These are phyloP conservation scores for Dictyostelium capitatum DNA, from an alignment of 78 protist species.

Conservation along the genomic window DNA sequence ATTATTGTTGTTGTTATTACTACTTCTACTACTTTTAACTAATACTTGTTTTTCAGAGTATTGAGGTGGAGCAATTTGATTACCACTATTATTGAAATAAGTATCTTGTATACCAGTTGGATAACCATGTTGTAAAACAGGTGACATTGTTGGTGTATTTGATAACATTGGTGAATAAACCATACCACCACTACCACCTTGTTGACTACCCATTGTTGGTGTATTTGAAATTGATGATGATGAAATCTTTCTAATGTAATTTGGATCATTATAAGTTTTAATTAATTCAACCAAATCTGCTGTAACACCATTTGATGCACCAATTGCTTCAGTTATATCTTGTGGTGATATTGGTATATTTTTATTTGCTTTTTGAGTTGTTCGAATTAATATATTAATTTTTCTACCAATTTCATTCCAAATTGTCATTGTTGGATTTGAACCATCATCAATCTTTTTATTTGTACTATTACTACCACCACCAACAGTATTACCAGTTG, in stretches of 20 bases:
- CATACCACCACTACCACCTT: conserved; percentile 1
- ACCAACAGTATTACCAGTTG: neutral
- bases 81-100: neutral
- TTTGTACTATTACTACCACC: neutral
- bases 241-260: neutral
- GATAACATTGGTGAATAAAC: conserved; percentile 16
- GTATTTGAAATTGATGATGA: conserved; percentile 70
- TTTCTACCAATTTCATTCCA: conserved; percentile 43
- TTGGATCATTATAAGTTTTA: conserved; percentile 20
- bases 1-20: neutral
- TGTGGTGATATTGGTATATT: conserved; percentile 13
- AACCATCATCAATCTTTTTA: neutral
- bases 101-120: neutral
- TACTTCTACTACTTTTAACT: neutral
- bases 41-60: neutral
- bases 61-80: neutral
- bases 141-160: conserved; percentile 42
- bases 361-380: neutral
- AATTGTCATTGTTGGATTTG: neutral
- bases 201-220: conserved; percentile 65
- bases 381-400: neutral
- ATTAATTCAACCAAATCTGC: conserved; percentile 49
- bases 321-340: conserved; percentile 36
- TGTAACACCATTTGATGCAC: conserved; percentile 15
- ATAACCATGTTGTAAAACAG: conserved; percentile 13